Conservation (phyloP, 1,284 basidiomycete genomes). For the Marasmius oreades region DNA sequence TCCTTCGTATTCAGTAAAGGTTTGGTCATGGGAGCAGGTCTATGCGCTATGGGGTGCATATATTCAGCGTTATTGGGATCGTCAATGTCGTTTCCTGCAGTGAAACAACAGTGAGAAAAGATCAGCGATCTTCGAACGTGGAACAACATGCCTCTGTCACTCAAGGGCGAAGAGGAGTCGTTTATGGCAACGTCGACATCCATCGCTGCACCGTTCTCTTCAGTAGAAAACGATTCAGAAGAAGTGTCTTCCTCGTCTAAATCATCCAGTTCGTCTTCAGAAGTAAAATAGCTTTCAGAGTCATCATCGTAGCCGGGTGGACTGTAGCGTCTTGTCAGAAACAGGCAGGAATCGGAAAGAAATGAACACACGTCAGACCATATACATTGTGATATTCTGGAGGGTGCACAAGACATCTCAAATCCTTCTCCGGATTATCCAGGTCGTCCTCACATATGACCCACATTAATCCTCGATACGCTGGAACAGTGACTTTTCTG, state of each 20-base stretch:
- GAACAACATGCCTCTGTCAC: neutral
- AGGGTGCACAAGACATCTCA: constrained; percentile 10
- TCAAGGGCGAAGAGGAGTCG: neutral
- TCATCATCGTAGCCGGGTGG: constrained; percentile 31
- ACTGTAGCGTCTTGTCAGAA: neutral
- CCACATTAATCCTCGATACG: constrained; percentile 68
- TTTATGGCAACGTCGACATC: constrained; percentile 10
- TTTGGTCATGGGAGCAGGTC: constrained; percentile 13
- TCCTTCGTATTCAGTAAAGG: constrained; percentile 11
- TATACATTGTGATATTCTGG: neutral
- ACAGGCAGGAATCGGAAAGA: neutral
- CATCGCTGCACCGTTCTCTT: constrained; percentile 12
- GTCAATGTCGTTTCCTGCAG: neutral
- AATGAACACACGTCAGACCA: neutral
- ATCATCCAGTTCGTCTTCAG: constrained; percentile 28
- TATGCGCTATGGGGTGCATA: constrained; percentile 50
- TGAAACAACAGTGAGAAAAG: neutral
- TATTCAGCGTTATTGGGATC: constrained; percentile 24
- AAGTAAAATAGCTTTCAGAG: constrained; percentile 23
- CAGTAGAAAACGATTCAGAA: constrained; percentile 17
- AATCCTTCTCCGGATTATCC: constrained; percentile 22
- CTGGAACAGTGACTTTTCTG: constrained; percentile 29
- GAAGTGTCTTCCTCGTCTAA: constrained; percentile 22
- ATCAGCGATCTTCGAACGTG: too few relatives aligned
- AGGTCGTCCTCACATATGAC: constrained; percentile 69